phyloP scores from a whole-genome alignment of 176 grass and related monocot species.

The Oryza rufipogon region DNA sequence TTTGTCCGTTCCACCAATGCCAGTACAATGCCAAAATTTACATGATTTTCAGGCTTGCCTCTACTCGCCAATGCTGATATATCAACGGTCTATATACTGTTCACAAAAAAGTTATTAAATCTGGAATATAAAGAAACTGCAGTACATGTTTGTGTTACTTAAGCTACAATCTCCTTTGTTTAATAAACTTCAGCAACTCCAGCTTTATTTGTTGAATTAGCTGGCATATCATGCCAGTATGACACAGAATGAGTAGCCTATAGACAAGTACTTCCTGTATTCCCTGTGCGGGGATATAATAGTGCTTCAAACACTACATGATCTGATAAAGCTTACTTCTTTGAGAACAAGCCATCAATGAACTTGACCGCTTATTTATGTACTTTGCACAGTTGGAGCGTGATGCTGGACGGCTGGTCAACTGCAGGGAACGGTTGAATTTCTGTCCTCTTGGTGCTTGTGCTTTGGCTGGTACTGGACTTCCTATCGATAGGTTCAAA shows the following conservation, averaged over 20 bases:
- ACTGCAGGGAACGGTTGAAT: constrained; percentile 91
- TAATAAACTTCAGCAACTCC: constrained; percentile 4
- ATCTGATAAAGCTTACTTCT: neutral
- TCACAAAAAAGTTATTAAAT: constrained; percentile 9
- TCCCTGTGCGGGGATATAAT: neutral
- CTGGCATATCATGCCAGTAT: neutral
- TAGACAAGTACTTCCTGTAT: neutral
- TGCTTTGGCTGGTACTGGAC: constrained; percentile 97
- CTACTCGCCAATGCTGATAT: neutral
- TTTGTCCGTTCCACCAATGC: neutral
- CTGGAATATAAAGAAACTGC: constrained; percentile 13
- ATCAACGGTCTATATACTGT: neutral
- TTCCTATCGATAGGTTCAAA: constrained; percentile 92
- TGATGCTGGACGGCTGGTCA: constrained; percentile 76
- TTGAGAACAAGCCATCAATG: constrained; percentile 15
- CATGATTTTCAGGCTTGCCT: neutral
- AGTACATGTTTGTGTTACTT: neutral
- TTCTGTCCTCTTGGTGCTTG: constrained; percentile 96
- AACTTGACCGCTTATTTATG: constrained; percentile 17
- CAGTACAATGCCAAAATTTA: constrained; percentile 2
- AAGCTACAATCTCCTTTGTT: neutral
- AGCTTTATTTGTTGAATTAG: constrained; percentile 4
- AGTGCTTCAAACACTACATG: constrained; percentile 4
- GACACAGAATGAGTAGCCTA: constrained; percentile 4
- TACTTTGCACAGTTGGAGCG: constrained; percentile 71